These are phyloP conservation scores for Dipodascus albidus DNA, from an alignment of 805 yeast genomes.

Conservation along the genomic window DNA sequence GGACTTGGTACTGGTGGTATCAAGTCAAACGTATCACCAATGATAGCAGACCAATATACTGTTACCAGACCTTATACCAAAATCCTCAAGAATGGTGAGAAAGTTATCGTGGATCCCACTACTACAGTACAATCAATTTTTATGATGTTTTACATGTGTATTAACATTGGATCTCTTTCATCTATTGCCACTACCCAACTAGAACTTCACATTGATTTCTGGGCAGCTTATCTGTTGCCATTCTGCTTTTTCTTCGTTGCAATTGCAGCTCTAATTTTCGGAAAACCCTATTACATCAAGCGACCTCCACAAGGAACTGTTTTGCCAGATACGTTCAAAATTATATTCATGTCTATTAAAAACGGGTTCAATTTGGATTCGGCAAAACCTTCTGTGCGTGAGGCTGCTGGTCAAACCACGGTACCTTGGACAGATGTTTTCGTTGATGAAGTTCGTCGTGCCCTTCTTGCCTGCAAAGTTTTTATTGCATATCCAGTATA, in stretches of 20 bases:
- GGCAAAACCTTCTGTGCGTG: conserved; percentile 47
- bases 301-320: conserved; percentile 53
- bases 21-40: conserved; percentile 65
- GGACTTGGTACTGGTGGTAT: conserved; percentile 78
- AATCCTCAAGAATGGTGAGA: conserved; percentile 48
- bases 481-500: conserved; percentile 59
- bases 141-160: conserved; percentile 65
- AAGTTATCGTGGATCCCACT: conserved; percentile 58
- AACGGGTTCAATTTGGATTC: conserved; percentile 40
- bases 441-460: conserved; percentile 60
- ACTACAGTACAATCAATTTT: conserved; percentile 63
- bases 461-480: conserved; percentile 61
- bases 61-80: conserved; percentile 48
- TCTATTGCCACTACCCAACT: conserved; percentile 68
- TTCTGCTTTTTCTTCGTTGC: conserved; percentile 57
- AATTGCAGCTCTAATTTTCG: conserved; percentile 38
- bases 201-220: conserved; percentile 46
- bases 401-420: conserved; percentile 29
- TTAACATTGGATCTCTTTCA: conserved; percentile 63
- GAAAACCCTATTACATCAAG: conserved; percentile 44
- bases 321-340: conserved; percentile 40
- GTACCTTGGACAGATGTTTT: conserved; percentile 55
- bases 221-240: conserved; percentile 63
- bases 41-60: conserved; percentile 65
- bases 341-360: conserved; percentile 32